These are phyloP conservation scores for Mitragyna speciosa DNA, from an alignment of 257 asterid species.

Conservation along the genomic window DNA sequence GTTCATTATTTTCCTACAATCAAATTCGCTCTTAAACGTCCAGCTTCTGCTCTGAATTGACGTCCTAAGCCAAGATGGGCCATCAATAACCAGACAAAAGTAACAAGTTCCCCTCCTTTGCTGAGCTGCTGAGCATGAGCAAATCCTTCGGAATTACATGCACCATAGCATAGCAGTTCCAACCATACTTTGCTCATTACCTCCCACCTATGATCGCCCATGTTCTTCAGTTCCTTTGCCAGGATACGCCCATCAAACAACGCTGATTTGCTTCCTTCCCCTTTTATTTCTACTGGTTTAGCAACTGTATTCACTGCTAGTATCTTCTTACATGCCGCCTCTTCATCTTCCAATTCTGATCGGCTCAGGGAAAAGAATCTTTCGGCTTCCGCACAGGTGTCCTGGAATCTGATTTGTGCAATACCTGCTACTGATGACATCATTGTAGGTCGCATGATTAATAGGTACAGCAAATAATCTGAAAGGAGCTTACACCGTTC, in stretches of 20 bases:
- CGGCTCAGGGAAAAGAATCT: slow-evolving; percentile 11
- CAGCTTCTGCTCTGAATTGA: slow-evolving; percentile 17
- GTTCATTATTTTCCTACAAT: slow-evolving; percentile 17
- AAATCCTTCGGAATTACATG: slow-evolving; percentile 25
- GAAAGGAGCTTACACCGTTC: slow-evolving; percentile 25
- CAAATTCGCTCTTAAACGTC: slow-evolving; percentile 25
- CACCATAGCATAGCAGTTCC: slow-evolving; percentile 35
- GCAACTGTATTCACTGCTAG: slow-evolving; percentile 21
- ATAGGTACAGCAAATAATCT: slow-evolving; percentile 48
- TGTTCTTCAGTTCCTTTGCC: slow-evolving; percentile 23
- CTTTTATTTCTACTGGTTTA: slow-evolving; percentile 36
- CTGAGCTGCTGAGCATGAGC: slow-evolving; percentile 34
- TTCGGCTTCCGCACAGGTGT: slow-evolving; percentile 46
- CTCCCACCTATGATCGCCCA: slow-evolving; percentile 22
- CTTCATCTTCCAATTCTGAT: not conserved
- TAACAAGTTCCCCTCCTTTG: slow-evolving; percentile 38
- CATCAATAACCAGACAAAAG: slow-evolving; percentile 43
- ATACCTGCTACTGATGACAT: slow-evolving; percentile 49
- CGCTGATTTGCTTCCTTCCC: slow-evolving; percentile 45
- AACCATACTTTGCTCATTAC: slow-evolving; percentile 40
- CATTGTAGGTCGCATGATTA: slow-evolving; percentile 49
- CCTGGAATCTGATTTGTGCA: slow-evolving; percentile 46
- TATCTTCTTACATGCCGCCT: slow-evolving; percentile 6
- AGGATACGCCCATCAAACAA: slow-evolving; percentile 43
- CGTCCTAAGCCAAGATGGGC: slow-evolving; percentile 41